Percentiles rank a stretch among this genome's conserved stretches.
phyloP scores from a whole-genome alignment of 257 asterid genomes.

The Euphrasia confusa region DNA sequence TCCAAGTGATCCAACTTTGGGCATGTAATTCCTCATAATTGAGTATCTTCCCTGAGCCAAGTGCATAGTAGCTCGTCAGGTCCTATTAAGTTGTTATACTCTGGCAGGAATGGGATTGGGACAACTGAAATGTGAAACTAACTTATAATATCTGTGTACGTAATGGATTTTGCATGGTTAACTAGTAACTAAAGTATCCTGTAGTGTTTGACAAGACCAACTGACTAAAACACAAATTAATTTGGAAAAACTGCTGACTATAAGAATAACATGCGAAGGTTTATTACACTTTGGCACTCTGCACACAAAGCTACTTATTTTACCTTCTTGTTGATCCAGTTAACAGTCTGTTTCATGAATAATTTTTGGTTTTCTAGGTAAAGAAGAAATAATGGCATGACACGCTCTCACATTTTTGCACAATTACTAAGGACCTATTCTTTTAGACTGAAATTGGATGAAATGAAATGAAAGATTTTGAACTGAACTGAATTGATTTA shows the following conservation, averaged over 20 bases:
- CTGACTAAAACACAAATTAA: constrained; percentile 1
- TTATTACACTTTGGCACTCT: neutral
- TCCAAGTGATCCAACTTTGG: constrained; percentile 96
- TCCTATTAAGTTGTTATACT: neutral
- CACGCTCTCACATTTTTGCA: neutral
- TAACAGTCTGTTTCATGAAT: constrained; percentile 11
- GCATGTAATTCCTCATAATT: constrained; percentile 94
- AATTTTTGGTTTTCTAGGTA: neutral
- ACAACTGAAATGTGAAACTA: no score
- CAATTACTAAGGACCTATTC: neutral
- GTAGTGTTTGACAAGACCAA: neutral
- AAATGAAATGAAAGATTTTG: no score
- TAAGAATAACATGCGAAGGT: no score
- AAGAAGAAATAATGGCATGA: neutral
- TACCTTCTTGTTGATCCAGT: constrained; percentile 1
- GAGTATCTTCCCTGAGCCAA: constrained; percentile 87
- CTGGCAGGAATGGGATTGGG: no score
- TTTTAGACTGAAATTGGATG: no score
- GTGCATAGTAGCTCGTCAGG: constrained; percentile 25
- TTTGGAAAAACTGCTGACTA: neutral
- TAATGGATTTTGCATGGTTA: no score
- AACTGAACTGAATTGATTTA: no score
- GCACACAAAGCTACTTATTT: neutral
- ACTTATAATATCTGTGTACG: no score
- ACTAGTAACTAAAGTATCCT: no score